Conservation (phyloP, 495 filamentous ascomycete species). For the Penicillium bovifimosum region DNA sequence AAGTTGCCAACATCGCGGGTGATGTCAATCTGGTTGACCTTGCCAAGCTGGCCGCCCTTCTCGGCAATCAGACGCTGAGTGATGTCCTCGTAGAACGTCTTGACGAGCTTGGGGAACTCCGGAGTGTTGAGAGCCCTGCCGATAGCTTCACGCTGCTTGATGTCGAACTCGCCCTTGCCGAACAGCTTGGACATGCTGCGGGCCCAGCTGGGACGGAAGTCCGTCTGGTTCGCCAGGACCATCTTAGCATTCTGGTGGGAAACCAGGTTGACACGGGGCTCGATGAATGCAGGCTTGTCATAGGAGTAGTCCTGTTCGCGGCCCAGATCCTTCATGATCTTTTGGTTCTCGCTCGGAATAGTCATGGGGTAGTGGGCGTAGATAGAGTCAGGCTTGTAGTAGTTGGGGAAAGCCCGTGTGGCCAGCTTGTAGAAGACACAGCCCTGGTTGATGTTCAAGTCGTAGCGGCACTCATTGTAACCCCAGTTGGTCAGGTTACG, state of each 20-base stretch:
- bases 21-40: slow-evolving; percentile 66
- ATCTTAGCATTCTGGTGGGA: slow-evolving; percentile 58
- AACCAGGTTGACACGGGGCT: slow-evolving; percentile 48
- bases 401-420: slow-evolving; percentile 70
- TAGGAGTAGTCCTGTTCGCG: slow-evolving; percentile 68
- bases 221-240: slow-evolving; percentile 54
- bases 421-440: slow-evolving; percentile 84
- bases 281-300: slow-evolving; percentile 51
- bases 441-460: slow-evolving; percentile 69
- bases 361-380: slow-evolving; percentile 90
- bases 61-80: slow-evolving; percentile 60
- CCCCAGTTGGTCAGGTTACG: slow-evolving; percentile 76
- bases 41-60: slow-evolving; percentile 55
- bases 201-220: slow-evolving; percentile 63
- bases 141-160: slow-evolving; percentile 43
- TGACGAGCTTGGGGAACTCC: slow-evolving; percentile 47
- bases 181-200: slow-evolving; percentile 49
- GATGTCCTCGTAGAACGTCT: slow-evolving; percentile 53
- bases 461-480: slow-evolving; percentile 67
- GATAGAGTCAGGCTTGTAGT: slow-evolving; percentile 72
- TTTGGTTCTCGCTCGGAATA: slow-evolving; percentile 64
- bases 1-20: slow-evolving; percentile 72
- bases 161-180: slow-evolving; percentile 45
- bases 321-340: slow-evolving; percentile 68
- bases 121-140: slow-evolving; percentile 41